These are phyloP conservation scores for Lomentospora prolificans DNA, from an alignment of 2,329 filamentous ascomycete genomes.

Conservation along the genomic window DNA sequence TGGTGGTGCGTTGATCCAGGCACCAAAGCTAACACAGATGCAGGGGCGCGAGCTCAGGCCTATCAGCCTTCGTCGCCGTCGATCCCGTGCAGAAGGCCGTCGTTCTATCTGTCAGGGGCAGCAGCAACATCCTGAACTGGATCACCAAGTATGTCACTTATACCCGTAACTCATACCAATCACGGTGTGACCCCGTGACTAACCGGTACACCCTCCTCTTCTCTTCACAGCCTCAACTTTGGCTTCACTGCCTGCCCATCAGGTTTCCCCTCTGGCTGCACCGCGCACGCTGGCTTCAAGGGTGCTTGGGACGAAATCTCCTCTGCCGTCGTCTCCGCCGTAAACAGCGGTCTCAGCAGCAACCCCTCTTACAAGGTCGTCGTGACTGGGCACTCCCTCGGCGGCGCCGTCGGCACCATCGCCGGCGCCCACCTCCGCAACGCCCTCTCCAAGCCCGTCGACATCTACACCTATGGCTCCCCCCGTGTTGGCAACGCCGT, in stretches of 20 bases:
- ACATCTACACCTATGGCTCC: constrained; percentile 58
- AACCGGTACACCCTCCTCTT: not conserved
- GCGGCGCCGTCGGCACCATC: constrained; percentile 53
- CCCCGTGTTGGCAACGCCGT: constrained; percentile 53
- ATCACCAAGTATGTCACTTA: constrained; percentile 34
- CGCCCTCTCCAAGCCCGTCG: constrained; percentile 31
- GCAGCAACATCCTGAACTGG: constrained; percentile 49
- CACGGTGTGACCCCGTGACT: not conserved
- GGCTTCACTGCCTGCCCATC: constrained; percentile 24
- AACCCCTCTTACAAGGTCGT: constrained; percentile 45
- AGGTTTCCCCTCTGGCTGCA: constrained; percentile 30
- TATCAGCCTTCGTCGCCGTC: constrained; percentile 24
- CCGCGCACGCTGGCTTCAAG: constrained; percentile 48
- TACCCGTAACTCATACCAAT: not conserved
- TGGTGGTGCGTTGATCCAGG: no score
- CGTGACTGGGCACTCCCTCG: constrained; percentile 60
- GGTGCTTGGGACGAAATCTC: constrained; percentile 47
- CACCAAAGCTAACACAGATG: not conserved
- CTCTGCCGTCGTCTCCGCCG: constrained; percentile 26
- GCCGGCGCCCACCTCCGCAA: constrained; percentile 46
- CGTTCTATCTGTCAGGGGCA: constrained; percentile 52
- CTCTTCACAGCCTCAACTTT: constrained; percentile 19
- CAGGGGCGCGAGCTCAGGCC: not conserved
- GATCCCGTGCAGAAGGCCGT: constrained; percentile 41
- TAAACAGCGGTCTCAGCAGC: constrained; percentile 31